phyloP scores from a whole-genome alignment of 208 protist genomes.

The Leishmania lainsoni region DNA sequence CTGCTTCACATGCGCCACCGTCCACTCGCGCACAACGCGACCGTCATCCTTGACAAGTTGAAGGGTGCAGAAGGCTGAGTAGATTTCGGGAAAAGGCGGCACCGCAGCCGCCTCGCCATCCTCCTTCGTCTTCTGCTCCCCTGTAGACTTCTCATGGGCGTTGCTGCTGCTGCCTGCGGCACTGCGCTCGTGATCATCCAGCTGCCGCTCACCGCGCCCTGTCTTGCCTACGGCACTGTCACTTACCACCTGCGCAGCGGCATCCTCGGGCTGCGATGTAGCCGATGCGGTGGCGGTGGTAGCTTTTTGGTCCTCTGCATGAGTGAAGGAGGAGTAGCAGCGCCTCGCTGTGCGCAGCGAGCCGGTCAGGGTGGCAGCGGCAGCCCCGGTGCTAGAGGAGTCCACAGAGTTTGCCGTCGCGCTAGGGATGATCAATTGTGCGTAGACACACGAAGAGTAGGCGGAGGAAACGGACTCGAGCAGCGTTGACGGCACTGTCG shows the following conservation, averaged over 20 bases:
- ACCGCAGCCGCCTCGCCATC: background rate
- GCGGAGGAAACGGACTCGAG: background rate
- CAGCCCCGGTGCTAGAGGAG: background rate
- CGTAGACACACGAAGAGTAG: background rate
- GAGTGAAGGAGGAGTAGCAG: constrained; percentile 2
- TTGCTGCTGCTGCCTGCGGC: background rate
- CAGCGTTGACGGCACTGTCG: background rate
- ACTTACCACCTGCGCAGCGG: background rate
- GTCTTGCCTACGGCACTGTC: background rate
- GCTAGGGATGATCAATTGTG: background rate
- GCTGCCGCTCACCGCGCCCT: background rate
- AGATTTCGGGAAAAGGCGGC: constrained; percentile 25
- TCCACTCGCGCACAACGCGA: constrained; percentile 24
- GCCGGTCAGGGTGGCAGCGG: background rate
- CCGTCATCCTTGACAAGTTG: constrained; percentile 23
- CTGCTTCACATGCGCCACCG: constrained; percentile 38
- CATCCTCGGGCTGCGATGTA: background rate
- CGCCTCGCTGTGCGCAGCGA: constrained; percentile 10
- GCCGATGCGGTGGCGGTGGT: background rate
- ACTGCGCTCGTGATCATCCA: background rate
- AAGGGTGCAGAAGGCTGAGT: constrained; percentile 24
- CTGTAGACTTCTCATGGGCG: background rate
- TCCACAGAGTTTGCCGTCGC: background rate
- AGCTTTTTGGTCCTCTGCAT: background rate
- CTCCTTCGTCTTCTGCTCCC: constrained; percentile 11